These are phyloP conservation scores for Candida maltosa DNA, from an alignment of 805 yeast species.

Conservation along the genomic window DNA sequence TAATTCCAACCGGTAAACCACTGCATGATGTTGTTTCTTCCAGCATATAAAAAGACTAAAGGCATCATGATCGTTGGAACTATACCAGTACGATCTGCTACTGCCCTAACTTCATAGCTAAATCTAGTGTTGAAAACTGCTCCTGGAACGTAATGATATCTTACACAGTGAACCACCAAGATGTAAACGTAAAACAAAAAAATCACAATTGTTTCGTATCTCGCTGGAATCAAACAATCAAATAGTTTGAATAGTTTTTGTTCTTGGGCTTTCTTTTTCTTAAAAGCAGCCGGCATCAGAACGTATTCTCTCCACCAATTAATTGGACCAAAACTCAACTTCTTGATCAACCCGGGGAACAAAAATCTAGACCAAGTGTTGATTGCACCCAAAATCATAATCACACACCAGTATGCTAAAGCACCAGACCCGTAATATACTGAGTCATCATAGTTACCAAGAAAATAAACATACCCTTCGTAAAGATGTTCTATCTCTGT, in stretches of 20 bases:
- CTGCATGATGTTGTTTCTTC: slow-evolving; percentile 59
- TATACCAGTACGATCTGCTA: slow-evolving; percentile 53
- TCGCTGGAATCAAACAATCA: slow-evolving; percentile 25
- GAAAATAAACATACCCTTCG: slow-evolving; percentile 14
- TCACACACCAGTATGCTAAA: slow-evolving; percentile 46
- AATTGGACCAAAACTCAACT: slow-evolving; percentile 26
- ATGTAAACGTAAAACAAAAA: slow-evolving; percentile 24
- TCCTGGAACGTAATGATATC: slow-evolving; percentile 4
- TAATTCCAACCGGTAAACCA: slow-evolving; percentile 57
- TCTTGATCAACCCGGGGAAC: slow-evolving; percentile 32
- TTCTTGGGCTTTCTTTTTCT: slow-evolving; percentile 29
- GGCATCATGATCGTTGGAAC: slow-evolving; percentile 47
- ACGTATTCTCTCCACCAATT: slow-evolving; percentile 21
- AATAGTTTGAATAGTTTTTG: slow-evolving; percentile 1
- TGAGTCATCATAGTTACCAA: slow-evolving; percentile 19
- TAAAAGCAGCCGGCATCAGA: slow-evolving; percentile 27
- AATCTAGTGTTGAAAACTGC: slow-evolving; percentile 17
- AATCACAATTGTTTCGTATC: slow-evolving; percentile 30
- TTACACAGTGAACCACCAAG: slow-evolving; percentile 11
- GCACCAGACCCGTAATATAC: slow-evolving; percentile 36
- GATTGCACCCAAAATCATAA: slow-evolving; percentile 38
- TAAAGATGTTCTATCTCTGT: no score
- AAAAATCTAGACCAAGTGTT: slow-evolving; percentile 38
- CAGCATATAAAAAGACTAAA: slow-evolving; percentile 52
- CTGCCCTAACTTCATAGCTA: slow-evolving; percentile 24